phyloP scores from a whole-genome alignment of 1,139 yeast species.

The Yamadazyma siamensis region DNA sequence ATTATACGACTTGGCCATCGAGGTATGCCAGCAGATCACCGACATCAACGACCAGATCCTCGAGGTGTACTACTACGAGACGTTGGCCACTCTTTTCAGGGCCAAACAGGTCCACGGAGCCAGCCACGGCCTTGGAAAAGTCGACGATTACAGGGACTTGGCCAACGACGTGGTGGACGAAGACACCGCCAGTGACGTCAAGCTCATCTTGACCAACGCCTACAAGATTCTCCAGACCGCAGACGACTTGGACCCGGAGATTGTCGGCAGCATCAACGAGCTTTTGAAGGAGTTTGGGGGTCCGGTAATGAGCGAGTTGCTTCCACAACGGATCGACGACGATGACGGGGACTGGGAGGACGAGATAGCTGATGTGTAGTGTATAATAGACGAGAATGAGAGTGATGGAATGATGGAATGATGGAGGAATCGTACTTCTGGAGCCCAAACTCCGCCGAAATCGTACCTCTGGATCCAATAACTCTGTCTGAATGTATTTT shows the following conservation, averaged over 20 bases:
- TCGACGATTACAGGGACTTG: conserved; percentile 50
- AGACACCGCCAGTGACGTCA: conserved; percentile 42
- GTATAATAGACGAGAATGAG: too few species aligned
- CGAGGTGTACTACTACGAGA: conserved; percentile 79
- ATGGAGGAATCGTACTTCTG: too few species aligned
- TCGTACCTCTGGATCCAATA: too few species aligned
- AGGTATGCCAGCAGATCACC: conserved; percentile 57
- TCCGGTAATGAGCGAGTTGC: conserved; percentile 44
- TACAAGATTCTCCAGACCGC: conserved; percentile 45
- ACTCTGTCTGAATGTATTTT: too few species aligned
- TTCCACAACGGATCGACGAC: conserved; percentile 41
- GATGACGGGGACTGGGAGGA: conserved; percentile 46
- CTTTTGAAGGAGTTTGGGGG: conserved; percentile 61
- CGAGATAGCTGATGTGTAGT: conserved; percentile 31
- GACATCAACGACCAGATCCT: conserved; percentile 81
- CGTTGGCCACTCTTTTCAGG: conserved; percentile 63
- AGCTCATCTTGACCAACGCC: conserved; percentile 55
- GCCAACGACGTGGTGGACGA: conserved; percentile 20
- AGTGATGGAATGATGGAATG: too few species aligned
- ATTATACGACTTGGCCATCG: conserved; percentile 59
- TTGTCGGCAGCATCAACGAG: conserved; percentile 48
- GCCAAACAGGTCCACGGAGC: conserved; percentile 37
- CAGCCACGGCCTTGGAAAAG: conserved; percentile 10
- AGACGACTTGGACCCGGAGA: conserved; percentile 48
- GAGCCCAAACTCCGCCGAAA: too few species aligned